Evolutionary conservation across 495 filamentous ascomycete genomes (phyloP).

Genomic region (Neurospora sp.): DNA sequence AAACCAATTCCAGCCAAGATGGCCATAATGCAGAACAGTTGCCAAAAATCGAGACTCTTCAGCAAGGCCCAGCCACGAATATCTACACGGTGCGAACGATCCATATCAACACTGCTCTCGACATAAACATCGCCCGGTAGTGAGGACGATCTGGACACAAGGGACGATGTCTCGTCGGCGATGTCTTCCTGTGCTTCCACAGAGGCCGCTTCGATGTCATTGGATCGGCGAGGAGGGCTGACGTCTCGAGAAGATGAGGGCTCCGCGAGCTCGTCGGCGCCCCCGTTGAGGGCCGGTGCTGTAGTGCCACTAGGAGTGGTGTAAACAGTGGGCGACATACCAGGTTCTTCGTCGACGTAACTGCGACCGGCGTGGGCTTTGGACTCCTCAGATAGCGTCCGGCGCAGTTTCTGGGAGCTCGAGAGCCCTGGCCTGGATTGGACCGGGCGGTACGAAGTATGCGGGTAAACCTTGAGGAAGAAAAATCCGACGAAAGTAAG

Average conservation of each 20-base stretch:
- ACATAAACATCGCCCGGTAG: conserved; percentile 37
- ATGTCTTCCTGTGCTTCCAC: conserved; percentile 20
- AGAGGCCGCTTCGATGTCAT: conserved; percentile 4
- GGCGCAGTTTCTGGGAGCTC: conserved; percentile 49
- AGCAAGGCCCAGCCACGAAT: conserved; percentile 78
- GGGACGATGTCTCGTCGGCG: conserved; percentile 70
- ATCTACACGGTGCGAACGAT: conserved; percentile 64
- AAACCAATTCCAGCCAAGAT: conserved; percentile 84
- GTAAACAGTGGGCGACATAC: not conserved
- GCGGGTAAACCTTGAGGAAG: conserved; percentile 70
- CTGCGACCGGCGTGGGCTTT: not conserved
- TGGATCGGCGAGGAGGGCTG: conserved; percentile 4
- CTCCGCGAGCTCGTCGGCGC: conserved; percentile 3
- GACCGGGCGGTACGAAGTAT: conserved; percentile 54
- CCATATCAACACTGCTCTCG: conserved; percentile 46
- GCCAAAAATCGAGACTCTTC: conserved; percentile 75
- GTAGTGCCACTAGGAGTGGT: not conserved
- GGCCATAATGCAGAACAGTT: conserved; percentile 75
- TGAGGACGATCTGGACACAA: conserved; percentile 57
- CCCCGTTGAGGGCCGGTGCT: conserved; percentile 3
- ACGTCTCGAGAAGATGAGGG: not conserved
- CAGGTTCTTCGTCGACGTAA: conserved; percentile 29
- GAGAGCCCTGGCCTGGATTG: conserved; percentile 44
- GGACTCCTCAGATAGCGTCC: not conserved
- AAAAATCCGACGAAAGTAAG: conserved; percentile 66